Evolutionary conservation across 1,139 yeast genomes (phyloP).

Genomic region (Candida sojae): DNA sequence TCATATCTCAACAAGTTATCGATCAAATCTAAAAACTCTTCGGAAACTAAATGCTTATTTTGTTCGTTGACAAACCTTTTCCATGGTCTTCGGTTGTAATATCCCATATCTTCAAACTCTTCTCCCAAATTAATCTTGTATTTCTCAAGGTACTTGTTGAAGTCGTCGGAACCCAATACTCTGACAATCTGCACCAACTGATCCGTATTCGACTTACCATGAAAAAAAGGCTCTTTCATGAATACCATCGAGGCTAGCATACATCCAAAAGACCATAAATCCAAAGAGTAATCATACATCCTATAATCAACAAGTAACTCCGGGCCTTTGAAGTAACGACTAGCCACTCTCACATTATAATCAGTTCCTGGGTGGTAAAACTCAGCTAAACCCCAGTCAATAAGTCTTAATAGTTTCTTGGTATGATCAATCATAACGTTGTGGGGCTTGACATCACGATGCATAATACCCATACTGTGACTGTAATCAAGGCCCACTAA

Average conservation of each 20-base stretch:
- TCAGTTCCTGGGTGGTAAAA: constrained; percentile 94
- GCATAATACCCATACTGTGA: constrained; percentile 98
- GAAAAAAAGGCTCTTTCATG: constrained; percentile 96
- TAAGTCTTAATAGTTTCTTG: constrained; percentile 68
- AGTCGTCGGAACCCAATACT: constrained; percentile 87
- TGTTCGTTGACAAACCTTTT: constrained; percentile 70
- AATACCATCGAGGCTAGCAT: constrained; percentile 97
- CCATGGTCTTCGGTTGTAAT: constrained; percentile 90
- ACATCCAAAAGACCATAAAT: constrained; percentile 96
- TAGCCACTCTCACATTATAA: constrained; percentile 95
- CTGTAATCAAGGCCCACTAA: constrained; percentile 89
- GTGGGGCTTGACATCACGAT: constrained; percentile 97
- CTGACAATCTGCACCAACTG: constrained; percentile 94
- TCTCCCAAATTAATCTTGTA: constrained; percentile 76
- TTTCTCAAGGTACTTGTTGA: constrained; percentile 70
- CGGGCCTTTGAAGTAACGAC: constrained; percentile 98
- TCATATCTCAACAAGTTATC: constrained; percentile 86
- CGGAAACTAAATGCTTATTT: constrained; percentile 68
- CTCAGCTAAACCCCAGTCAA: constrained; percentile 99
- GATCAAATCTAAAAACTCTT: constrained; percentile 77
- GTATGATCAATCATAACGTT: constrained; percentile 97
- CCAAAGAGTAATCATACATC: constrained; percentile 92
- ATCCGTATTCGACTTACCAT: constrained; percentile 94
- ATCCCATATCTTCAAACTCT: constrained; percentile 83
- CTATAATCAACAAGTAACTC: constrained; percentile 92